Percentiles rank a stretch among this genome's conserved stretches.
Conservation (phyloP, 2,329 filamentous ascomycete genomes). For the Truncatella angustata region DNA sequence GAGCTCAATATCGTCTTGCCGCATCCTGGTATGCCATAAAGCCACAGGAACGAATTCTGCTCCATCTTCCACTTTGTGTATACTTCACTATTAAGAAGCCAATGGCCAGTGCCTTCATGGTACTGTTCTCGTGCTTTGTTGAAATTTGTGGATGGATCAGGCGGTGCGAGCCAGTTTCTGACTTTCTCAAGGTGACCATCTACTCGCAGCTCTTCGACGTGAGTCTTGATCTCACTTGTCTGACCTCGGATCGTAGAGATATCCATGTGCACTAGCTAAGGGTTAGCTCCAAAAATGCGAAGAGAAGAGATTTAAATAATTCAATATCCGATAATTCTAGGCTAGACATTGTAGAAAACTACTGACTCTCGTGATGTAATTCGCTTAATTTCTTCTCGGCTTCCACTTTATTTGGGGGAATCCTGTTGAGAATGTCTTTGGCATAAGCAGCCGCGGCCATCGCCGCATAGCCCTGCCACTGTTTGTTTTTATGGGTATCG, state of each 20-base stretch:
- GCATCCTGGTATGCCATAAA: slow-evolving; percentile 39
- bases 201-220: background rate
- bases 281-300: too few relatives aligned
- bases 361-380: background rate
- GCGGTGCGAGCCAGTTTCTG: background rate
- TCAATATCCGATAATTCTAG: too few relatives aligned
- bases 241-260: too few relatives aligned
- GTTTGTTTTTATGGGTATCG: slow-evolving; percentile 24
- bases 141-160: slow-evolving; percentile 22
- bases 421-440: slow-evolving; percentile 15
- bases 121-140: slow-evolving; percentile 27
- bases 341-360: too few relatives aligned
- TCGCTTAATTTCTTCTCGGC: background rate
- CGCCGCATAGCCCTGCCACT: slow-evolving; percentile 25
- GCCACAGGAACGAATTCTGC: slow-evolving; percentile 31
- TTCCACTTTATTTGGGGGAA: slow-evolving; percentile 11
- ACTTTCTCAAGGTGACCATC: background rate
- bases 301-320: background rate
- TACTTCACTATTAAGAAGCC: slow-evolving; percentile 28
- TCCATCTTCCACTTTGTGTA: slow-evolving; percentile 30
- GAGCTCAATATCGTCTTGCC: slow-evolving; percentile 40
- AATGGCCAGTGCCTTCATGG: slow-evolving; percentile 31
- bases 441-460: slow-evolving; percentile 23
- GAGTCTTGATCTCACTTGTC: too few relatives aligned
- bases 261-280: too few relatives aligned